Evolutionary conservation across 2,329 filamentous ascomycete genomes (phyloP).

Genomic region (Alternaria sp.): DNA sequence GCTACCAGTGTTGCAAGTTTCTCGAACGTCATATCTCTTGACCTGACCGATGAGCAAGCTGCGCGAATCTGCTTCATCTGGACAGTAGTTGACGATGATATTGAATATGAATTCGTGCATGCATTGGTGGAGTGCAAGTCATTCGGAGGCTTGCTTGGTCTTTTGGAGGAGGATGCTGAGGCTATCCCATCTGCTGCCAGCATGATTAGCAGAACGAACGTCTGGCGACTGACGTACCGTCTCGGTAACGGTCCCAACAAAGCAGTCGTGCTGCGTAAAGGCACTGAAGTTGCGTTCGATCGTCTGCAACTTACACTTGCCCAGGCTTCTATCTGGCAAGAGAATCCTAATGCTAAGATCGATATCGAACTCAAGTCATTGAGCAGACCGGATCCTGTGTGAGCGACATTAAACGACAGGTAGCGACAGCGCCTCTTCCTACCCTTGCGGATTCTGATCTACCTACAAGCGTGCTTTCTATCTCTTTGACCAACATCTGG

Average conservation of each 20-base stretch:
- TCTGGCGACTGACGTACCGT: slow-evolving; percentile 22
- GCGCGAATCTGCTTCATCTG: slow-evolving; percentile 17
- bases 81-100: slow-evolving; percentile 13
- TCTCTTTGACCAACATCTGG: background rate
- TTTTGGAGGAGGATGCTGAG: slow-evolving; percentile 11
- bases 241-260: slow-evolving; percentile 13
- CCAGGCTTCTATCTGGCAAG: slow-evolving; percentile 6
- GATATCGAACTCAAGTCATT: slow-evolving; percentile 13
- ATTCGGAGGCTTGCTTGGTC: slow-evolving; percentile 12
- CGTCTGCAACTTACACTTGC: slow-evolving; percentile 16
- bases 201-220: slow-evolving; percentile 11
- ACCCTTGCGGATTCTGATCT: background rate
- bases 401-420: background rate
- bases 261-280: slow-evolving; percentile 12
- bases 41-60: slow-evolving; percentile 20
- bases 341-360: slow-evolving; percentile 2
- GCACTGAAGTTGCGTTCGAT: slow-evolving; percentile 19
- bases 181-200: slow-evolving; percentile 7
- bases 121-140: slow-evolving; percentile 17
- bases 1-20: background rate
- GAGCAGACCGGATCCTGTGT: background rate
- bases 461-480: slow-evolving; percentile 4
- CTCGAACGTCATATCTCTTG: background rate
- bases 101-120: slow-evolving; percentile 15
- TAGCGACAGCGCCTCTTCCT: background rate